These are phyloP conservation scores for Talaromyces amestolkiae DNA, from an alignment of 2,329 filamentous ascomycete species.

Conservation along the genomic window DNA sequence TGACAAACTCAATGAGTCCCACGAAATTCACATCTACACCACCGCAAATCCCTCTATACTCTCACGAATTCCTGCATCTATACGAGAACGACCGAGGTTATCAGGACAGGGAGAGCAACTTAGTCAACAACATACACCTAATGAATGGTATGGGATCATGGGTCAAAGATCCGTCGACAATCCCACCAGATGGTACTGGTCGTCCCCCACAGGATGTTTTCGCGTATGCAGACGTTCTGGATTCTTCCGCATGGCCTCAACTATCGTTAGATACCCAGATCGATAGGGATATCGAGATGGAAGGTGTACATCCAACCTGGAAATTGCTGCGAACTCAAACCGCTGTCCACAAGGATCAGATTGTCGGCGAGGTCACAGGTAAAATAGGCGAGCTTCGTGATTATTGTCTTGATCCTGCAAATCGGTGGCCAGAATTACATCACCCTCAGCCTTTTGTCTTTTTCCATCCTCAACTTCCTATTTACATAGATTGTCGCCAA, in stretches of 20 bases:
- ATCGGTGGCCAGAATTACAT: slow-evolving; percentile 64
- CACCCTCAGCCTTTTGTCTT: slow-evolving; percentile 70
- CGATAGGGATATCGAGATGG: slow-evolving; percentile 47
- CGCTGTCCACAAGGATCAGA: slow-evolving; percentile 51
- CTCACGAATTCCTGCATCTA: slow-evolving; percentile 70
- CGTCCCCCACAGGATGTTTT: slow-evolving; percentile 67
- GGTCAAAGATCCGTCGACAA: slow-evolving; percentile 69
- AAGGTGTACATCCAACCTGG: slow-evolving; percentile 66
- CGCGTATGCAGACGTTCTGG: slow-evolving; percentile 56
- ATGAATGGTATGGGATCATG: slow-evolving; percentile 73
- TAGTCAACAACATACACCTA: slow-evolving; percentile 72
- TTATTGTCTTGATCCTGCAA: slow-evolving; percentile 65
- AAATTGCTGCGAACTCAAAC: slow-evolving; percentile 56
- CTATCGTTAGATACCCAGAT: slow-evolving; percentile 55
- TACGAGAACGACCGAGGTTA: slow-evolving; percentile 63
- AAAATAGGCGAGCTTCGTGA: slow-evolving; percentile 71
- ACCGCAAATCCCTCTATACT: slow-evolving; percentile 67
- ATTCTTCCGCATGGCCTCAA: slow-evolving; percentile 54
- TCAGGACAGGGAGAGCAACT: slow-evolving; percentile 66
- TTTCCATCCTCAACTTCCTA: slow-evolving; percentile 81
- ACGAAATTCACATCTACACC: slow-evolving; percentile 56
- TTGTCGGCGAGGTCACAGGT: slow-evolving; percentile 73
- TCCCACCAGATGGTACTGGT: slow-evolving; percentile 66
- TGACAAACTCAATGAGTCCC: slow-evolving; percentile 67
- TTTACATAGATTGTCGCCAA: slow-evolving; percentile 87